Evolutionary conservation across 2,329 filamentous ascomycete genomes (phyloP), one percentile per base, ranked within the genome.

Genomic region (Colletotrichum sp.): DNA sequence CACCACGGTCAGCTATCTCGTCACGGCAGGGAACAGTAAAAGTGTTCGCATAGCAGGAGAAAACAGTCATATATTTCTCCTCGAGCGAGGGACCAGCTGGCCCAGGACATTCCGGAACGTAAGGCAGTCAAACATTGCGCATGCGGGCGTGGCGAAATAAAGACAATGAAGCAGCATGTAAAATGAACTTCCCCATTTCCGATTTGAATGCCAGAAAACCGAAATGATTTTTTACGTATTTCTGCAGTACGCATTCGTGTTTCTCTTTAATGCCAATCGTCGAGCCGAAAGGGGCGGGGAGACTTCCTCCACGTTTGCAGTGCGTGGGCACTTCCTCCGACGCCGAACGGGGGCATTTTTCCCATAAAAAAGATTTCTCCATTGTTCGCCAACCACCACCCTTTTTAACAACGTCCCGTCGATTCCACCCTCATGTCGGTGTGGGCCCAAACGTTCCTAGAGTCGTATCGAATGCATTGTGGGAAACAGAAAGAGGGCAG

Each of bases 401-500:
- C 26, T 30, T 68, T 68, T 72, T 30, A 72, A 67, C 69, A 69
- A 67, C 74, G 72, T 75, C 69, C 66, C 68, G 68, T 76, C 76
- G 73, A 77, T 77, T 75, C 68, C 75, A 74, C 75, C 63, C 77
- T 75, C 72, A 73, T 77, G 77, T 57, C 77, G 32, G 66, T 68
- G 73, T 30, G 58, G 30, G 16, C 69, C 67, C 60, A 77, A 70
- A 78, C 76, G 68, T 78, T 76, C 77, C 77, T 71, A 52, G 76
- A 78, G 77, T 74, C 71, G 76, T 77, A 73, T 78, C 71, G 72
- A 77, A 75, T 75, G 64, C 73, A 66, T 77, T 52, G n/a, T 48
- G 43, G 43, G 43, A 48, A 48, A 48, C 43, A 52, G 70, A 74
- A 60, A 76, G 57, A 38, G 65, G 75, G 70, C 52, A 73, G 48